A percentile compares a stretch with the other conserved stretches of the same genome.
These are phyloP conservation scores for Diplodia scrobiculata DNA, from an alignment of 2,329 filamentous ascomycete genomes.

Conservation along the genomic window DNA sequence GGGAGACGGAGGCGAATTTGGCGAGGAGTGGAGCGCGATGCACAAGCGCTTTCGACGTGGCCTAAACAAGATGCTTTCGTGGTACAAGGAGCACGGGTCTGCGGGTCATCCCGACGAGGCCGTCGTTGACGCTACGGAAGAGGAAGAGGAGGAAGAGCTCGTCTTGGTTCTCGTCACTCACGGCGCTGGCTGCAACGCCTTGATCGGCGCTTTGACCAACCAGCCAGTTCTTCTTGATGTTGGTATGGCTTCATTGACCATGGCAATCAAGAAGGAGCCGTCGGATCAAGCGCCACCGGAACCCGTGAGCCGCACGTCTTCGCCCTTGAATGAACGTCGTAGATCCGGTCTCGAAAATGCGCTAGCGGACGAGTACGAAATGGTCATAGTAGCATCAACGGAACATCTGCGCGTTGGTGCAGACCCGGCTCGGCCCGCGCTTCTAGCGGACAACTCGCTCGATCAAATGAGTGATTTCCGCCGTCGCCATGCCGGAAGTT, in stretches of 20 bases:
- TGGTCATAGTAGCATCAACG: slow-evolving; percentile 71
- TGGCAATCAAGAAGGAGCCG: slow-evolving; percentile 59
- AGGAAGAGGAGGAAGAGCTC: slow-evolving; percentile 62
- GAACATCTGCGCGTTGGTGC: slow-evolving; percentile 66
- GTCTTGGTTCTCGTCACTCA: slow-evolving; percentile 89
- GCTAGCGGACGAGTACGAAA: slow-evolving; percentile 66
- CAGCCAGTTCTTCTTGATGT: slow-evolving; percentile 91
- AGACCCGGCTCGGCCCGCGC: slow-evolving; percentile 44
- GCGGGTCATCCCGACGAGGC: slow-evolving; percentile 43
- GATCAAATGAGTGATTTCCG: slow-evolving; percentile 18
- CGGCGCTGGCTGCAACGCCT: slow-evolving; percentile 91
- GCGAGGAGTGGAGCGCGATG: slow-evolving; percentile 96
- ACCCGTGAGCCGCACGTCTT: slow-evolving; percentile 31
- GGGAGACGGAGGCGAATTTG: slow-evolving; percentile 83
- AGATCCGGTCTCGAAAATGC: slow-evolving; percentile 49
- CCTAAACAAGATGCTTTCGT: slow-evolving; percentile 75
- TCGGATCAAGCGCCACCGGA: slow-evolving; percentile 34
- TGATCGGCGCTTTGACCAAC: slow-evolving; percentile 88
- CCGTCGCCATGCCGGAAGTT: slow-evolving; percentile 36
- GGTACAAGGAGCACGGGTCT: slow-evolving; percentile 66
- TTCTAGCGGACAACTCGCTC: slow-evolving; percentile 2
- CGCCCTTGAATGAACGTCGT: slow-evolving; percentile 39
- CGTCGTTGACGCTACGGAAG: slow-evolving; percentile 34
- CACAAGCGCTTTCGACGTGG: slow-evolving; percentile 84
- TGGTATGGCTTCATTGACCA: slow-evolving; percentile 84